Evolutionary conservation across 129 eudicot genomes (phyloP).

Genomic region (Cynara cardunculus): DNA sequence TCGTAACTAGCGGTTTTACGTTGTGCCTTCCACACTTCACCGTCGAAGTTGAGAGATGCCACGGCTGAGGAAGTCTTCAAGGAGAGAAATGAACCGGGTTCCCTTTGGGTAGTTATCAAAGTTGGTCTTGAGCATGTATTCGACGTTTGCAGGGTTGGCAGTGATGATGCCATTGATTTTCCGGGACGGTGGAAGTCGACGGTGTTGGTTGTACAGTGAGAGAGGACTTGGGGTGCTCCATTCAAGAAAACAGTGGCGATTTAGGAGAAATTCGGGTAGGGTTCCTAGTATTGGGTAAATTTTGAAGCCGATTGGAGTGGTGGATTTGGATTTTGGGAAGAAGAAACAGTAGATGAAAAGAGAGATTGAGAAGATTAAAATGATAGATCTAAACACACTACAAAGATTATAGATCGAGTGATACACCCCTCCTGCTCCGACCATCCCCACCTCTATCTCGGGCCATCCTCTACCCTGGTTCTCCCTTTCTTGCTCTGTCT

Average conservation of each 20-base stretch:
- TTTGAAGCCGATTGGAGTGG: constrained; percentile 43
- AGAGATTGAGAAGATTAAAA: too few relatives aligned
- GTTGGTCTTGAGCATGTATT: constrained; percentile 67
- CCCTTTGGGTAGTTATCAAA: constrained; percentile 83
- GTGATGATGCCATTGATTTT: constrained; percentile 64
- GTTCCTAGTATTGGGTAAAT: constrained; percentile 59
- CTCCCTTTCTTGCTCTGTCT: too few relatives aligned
- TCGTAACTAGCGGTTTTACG: constrained; percentile 80
- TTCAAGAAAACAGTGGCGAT: constrained; percentile 88
- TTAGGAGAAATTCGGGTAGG: constrained; percentile 56
- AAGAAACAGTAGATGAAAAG: constrained; percentile 12
- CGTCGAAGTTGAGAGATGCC: constrained; percentile 89
- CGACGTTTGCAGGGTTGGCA: constrained; percentile 60
- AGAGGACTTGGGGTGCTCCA: constrained; percentile 72
- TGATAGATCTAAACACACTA: too few relatives aligned
- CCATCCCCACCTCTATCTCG: too few relatives aligned
- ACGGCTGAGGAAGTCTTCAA: constrained; percentile 62
- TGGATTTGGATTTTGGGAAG: constrained; percentile 19
- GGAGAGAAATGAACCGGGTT: constrained; percentile 44
- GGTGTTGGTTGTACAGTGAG: constrained; percentile 58
- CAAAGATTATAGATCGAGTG: too few relatives aligned
- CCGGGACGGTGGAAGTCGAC: constrained; percentile 68
- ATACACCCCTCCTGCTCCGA: too few relatives aligned
- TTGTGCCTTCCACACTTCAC: constrained; percentile 52
- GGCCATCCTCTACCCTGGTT: too few relatives aligned